phyloP scores from a whole-genome alignment of 31 red algal species.

The Odonthalia washingtoniensis region DNA sequence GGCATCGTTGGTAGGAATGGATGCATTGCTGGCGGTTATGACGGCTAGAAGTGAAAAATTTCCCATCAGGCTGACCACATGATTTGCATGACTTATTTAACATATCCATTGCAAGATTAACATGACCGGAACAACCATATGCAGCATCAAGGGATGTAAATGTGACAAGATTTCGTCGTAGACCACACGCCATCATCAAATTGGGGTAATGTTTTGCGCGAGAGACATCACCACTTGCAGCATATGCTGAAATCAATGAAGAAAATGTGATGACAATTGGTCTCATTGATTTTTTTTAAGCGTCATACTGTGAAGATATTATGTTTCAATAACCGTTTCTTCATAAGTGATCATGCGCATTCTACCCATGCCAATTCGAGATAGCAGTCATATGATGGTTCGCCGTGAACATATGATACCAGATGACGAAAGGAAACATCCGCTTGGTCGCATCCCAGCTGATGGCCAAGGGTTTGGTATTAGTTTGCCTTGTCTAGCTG shows the following conservation, averaged over 20 bases:
- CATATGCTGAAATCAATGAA: slow-evolving; percentile 71
- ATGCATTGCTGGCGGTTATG: too few species aligned
- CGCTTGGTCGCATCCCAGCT: slow-evolving; percentile 60
- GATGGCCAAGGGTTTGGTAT: too few species aligned
- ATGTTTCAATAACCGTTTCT: slow-evolving; percentile 25
- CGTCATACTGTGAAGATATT: too few species aligned
- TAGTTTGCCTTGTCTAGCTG: slow-evolving; percentile 60
- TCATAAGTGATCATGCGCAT: slow-evolving; percentile 30
- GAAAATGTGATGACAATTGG: slow-evolving; percentile 77
- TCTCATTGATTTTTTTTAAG: too few species aligned
- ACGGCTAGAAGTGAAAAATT: slow-evolving; percentile 71
- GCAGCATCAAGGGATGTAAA: slow-evolving; percentile 73
- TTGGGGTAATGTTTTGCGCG: slow-evolving; percentile 30
- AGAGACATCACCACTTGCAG: slow-evolving; percentile 47
- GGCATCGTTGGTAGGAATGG: too few species aligned
- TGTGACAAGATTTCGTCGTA: slow-evolving; percentile 63
- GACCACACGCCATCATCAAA: slow-evolving; percentile 49
- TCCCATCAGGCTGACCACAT: slow-evolving; percentile 68
- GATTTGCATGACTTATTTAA: slow-evolving; percentile 31
- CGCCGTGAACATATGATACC: slow-evolving; percentile 30
- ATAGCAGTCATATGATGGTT: too few species aligned
- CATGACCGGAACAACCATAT: slow-evolving; percentile 54
- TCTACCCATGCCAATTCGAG: slow-evolving; percentile 53
- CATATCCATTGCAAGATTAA: slow-evolving; percentile 69
- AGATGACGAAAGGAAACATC: slow-evolving; percentile 7